Percentiles rank a stretch among this genome's conserved stretches.
phyloP scores from a whole-genome alignment of 768 basidiomycete genomes.

The Butyriboletus loyo region DNA sequence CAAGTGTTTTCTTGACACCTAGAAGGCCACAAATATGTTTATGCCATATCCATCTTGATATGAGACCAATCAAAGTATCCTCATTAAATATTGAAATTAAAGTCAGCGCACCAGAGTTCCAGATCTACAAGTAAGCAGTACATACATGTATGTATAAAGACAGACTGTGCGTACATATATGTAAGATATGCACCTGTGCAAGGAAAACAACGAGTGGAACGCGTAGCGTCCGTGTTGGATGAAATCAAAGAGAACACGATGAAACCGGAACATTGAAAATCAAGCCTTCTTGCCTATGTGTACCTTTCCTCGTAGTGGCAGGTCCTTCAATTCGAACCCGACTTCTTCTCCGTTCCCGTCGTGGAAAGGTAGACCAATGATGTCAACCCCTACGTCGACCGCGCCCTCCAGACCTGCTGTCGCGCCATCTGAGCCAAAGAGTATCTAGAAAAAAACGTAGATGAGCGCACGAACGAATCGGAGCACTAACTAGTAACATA shows the following conservation, averaged over 20 bases:
- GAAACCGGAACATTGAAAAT: background rate
- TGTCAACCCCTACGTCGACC: slow-evolving; percentile 55
- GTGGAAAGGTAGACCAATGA: slow-evolving; percentile 58
- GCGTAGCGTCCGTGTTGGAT: background rate
- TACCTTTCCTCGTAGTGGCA: slow-evolving; percentile 69
- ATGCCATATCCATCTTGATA: too few species aligned
- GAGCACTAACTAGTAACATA: slow-evolving; percentile 23
- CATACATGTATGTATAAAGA: slow-evolving; percentile 6
- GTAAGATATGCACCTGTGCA: slow-evolving; percentile 9
- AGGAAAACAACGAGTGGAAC: slow-evolving; percentile 1
- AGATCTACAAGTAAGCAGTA: slow-evolving; percentile 21
- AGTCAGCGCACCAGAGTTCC: background rate
- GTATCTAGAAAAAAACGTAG: slow-evolving; percentile 43
- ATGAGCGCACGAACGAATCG: slow-evolving; percentile 1
- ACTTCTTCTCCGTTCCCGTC: slow-evolving; percentile 34
- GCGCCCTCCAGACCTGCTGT: slow-evolving; percentile 65
- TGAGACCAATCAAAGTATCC: background rate
- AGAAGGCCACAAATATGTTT: too few species aligned
- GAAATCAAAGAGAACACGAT: background rate
- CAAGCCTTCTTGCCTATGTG: slow-evolving; percentile 55
- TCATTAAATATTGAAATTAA: background rate
- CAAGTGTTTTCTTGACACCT: too few species aligned
- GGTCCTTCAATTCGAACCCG: slow-evolving; percentile 56
- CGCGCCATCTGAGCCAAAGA: slow-evolving; percentile 64
- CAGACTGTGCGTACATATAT: slow-evolving; percentile 4